Evolutionary conservation across 2,329 filamentous ascomycete species (phyloP), one percentile per base, ranked within the genome.

Genomic region (Blumeria hordei): DNA sequence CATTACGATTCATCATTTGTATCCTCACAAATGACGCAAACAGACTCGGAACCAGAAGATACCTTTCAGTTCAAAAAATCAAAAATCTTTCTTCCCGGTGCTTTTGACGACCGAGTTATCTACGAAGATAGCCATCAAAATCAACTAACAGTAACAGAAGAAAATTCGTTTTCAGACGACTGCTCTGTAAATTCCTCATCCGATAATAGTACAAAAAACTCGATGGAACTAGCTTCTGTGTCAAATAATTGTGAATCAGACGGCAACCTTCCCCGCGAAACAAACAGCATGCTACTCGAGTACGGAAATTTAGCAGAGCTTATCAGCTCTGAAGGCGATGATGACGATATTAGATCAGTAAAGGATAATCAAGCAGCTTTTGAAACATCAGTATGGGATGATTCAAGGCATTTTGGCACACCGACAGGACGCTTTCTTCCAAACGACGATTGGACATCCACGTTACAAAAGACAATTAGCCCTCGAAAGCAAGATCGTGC

Each of bases 401-500:
- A 77, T 39, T 70, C 77, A 63, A 81, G 80, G 67, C 74, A 73
- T 59, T 74, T 74, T 18, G 72, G 69, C 57, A 76, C 75, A 33
- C 78, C 79, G 28, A 66, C 74, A 28, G 70, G 78, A 54, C 76
- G 80, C 59, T 76, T 83, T 57, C 72, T 76, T 37, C 59, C 62
- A 39, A 85, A 82, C 55, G 85, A 88, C 57, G 84, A 94, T 66
- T 98, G 92, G 92, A 83, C 88, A 61, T 84, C 92, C 62, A 88
- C 95, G 71, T 74, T 98, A 59, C 85, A 88, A 66, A 88, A 88
- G 61, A 96, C 92, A 6, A 87, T 96, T 61, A 94, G 87, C 64
- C 90, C 92, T 6, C 81, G 85, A 64, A 96, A 96, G 71, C 83
- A 92, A 64, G 85, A 95, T 69, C 85, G 90, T 57, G 82, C 81